Base-by-base conservation (phyloP, 148 eudicot species). In the Cornus florida region DNA sequence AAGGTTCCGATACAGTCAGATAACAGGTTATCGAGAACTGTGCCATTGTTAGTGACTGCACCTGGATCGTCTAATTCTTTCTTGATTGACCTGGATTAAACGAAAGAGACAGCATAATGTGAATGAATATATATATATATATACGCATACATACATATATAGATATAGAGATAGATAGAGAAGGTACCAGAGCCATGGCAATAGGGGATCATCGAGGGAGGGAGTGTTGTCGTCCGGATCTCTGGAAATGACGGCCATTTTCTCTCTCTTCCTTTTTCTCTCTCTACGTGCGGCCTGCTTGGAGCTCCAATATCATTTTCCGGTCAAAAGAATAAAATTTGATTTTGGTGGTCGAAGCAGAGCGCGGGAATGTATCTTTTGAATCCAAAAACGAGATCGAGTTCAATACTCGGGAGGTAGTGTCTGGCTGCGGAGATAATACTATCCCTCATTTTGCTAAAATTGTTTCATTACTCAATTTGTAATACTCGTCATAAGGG, bases 1-100 rank as follows among this genome's bases (percentile, higher is more conserved):
- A 96, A 96, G 24, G 83, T 88, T 17, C 59, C 3, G 62, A 92
- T 86, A 74, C 99, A 96, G 9, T 87, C 80, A 0, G 84, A 82
- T 8, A 87, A 74, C 38, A 89, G 87, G 84, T 84, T 86, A 20
- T 86, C 80, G 3, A 91, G 78, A 53, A 77, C 85, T 17, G 23
- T 43, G 65, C 84, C 80, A 48, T 67, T 64, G 39, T 76, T 62
- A 70, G 35, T 72, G 77, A 74, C 75, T 67, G 89, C 75, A 39
- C 31, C 31, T 62, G 82, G 73, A 33, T 69, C 78, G 69, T 86
- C 86, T 22, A 90, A 46, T 48, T 72, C 80, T 68, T 83, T 67
- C 81, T 82, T 85, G 50, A 95, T 89, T 69, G 92, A 86, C 84
- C 93, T 94, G 82, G 50, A 82, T 73, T 35, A n/a, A 66, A 33